These are phyloP conservation scores for Candida sonorensis DNA, from an alignment of 805 yeast genomes.

Conservation along the genomic window DNA sequence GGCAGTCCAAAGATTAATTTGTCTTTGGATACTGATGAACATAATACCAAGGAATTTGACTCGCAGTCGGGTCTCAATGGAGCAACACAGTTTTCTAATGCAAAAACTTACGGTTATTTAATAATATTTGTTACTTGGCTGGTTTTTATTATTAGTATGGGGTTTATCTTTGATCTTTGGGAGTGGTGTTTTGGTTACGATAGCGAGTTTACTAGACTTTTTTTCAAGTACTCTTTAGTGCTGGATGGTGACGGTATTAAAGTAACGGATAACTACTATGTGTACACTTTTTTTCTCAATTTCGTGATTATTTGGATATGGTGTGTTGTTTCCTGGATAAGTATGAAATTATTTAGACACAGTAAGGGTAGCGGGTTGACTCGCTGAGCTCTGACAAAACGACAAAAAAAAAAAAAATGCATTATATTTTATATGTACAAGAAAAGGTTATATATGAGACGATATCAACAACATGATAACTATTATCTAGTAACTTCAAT, in stretches of 20 bases:
- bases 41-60: no score
- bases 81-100: conserved; percentile 1
- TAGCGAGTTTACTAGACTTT: conserved; percentile 2
- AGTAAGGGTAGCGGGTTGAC: conserved; percentile 52
- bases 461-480: no score
- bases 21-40: conserved; percentile 1
- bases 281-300: conserved; percentile 24
- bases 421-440: conserved; percentile 8
- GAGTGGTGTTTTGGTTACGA: conserved; percentile 19
- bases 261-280: conserved; percentile 23
- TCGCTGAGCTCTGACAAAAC: no score
- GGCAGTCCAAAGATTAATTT: conserved; percentile 2
- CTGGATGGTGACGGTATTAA: conserved; percentile 12
- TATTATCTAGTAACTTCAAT: conserved; percentile 35
- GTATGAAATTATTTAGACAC: conserved; percentile 73
- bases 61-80: no score
- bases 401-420: not conserved
- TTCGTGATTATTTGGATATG: conserved; percentile 49
- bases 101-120: conserved; percentile 21
- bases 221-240: conserved; percentile 5
- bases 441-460: not conserved
- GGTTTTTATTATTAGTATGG: conserved; percentile 21
- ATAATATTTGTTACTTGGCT: conserved; percentile 21
- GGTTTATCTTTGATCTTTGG: conserved; percentile 26
- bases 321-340: conserved; percentile 72